These are phyloP conservation scores for Phyllosticta paracitricarpa DNA, from an alignment of 2,329 filamentous ascomycete species.

Conservation along the genomic window DNA sequence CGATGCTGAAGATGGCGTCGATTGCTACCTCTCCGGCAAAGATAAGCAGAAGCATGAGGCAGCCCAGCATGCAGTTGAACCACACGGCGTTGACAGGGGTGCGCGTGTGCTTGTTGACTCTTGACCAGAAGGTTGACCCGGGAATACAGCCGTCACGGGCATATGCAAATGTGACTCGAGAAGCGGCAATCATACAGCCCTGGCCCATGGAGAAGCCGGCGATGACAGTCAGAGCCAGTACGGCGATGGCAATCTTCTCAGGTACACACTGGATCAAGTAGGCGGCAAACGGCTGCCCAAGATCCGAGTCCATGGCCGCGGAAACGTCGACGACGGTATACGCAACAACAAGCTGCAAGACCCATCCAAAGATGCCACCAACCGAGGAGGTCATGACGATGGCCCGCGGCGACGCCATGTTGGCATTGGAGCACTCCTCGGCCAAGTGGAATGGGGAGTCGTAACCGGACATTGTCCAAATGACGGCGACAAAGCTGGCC, in stretches of 20 bases:
- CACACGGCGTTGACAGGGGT: constrained; percentile 64
- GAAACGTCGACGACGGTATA: constrained; percentile 60
- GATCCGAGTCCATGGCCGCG: constrained; percentile 47
- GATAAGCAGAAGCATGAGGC: constrained; percentile 52
- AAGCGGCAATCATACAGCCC: constrained; percentile 59
- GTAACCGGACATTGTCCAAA: constrained; percentile 55
- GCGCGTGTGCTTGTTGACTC: constrained; percentile 49
- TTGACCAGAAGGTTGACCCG: constrained; percentile 46
- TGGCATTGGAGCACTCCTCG: constrained; percentile 66
- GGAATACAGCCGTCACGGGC: constrained; percentile 64
- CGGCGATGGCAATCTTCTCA: constrained; percentile 49
- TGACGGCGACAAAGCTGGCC: constrained; percentile 62
- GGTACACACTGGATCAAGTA: constrained; percentile 58
- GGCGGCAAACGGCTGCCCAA: constrained; percentile 62
- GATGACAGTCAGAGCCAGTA: constrained; percentile 56
- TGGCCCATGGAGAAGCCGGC: constrained; percentile 64
- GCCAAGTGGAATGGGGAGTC: constrained; percentile 63
- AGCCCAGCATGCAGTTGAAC: constrained; percentile 53
- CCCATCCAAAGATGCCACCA: constrained; percentile 60
- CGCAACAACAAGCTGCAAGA: constrained; percentile 62
- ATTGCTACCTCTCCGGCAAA: constrained; percentile 54
- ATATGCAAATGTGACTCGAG: constrained; percentile 62
- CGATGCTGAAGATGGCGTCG: constrained; percentile 60
- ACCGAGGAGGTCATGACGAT: constrained; percentile 60
- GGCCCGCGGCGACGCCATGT: constrained; percentile 58